Evolutionary conservation across 495 filamentous ascomycete genomes (phyloP).

Genomic region (Acidiella bohemica): DNA sequence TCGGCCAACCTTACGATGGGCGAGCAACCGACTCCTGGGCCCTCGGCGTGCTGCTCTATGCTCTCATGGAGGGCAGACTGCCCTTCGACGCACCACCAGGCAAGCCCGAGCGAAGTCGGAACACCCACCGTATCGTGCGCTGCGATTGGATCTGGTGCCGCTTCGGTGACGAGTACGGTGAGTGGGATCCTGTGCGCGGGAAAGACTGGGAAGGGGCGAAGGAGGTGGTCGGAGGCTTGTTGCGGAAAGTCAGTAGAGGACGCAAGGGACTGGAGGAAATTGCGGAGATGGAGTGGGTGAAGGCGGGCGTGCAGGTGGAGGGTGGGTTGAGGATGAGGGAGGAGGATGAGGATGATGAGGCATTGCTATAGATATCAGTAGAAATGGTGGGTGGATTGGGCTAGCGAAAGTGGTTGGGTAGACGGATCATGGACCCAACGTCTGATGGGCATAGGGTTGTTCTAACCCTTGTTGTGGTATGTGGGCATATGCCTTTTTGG

Average conservation of each 20-base stretch:
- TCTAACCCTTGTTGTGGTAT: background rate
- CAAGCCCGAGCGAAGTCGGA: constrained; percentile 40
- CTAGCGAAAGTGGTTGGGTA: background rate
- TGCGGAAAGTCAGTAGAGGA: constrained; percentile 60
- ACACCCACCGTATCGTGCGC: constrained; percentile 84
- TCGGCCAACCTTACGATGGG: constrained; percentile 90
- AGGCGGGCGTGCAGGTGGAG: constrained; percentile 53
- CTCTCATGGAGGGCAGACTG: constrained; percentile 78
- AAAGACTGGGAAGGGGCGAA: constrained; percentile 57
- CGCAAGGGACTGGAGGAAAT: constrained; percentile 62
- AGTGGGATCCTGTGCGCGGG: constrained; percentile 45
- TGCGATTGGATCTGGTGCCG: constrained; percentile 90
- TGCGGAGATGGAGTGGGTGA: constrained; percentile 60
- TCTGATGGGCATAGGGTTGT: background rate
- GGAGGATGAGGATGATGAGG: constrained; percentile 44
- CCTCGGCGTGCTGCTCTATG: constrained; percentile 83
- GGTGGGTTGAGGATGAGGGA: constrained; percentile 57
- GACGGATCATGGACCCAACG: background rate
- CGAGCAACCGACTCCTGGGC: constrained; percentile 90
- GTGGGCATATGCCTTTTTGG: background rate
- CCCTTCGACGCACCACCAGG: constrained; percentile 79
- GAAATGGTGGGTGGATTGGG: background rate
- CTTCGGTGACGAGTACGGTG: constrained; percentile 61
- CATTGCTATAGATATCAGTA: background rate
- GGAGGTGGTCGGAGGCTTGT: constrained; percentile 62